These are phyloP conservation scores for Fusarium abutilonis DNA, from an alignment of 2,329 filamentous ascomycete genomes.

Conservation along the genomic window DNA sequence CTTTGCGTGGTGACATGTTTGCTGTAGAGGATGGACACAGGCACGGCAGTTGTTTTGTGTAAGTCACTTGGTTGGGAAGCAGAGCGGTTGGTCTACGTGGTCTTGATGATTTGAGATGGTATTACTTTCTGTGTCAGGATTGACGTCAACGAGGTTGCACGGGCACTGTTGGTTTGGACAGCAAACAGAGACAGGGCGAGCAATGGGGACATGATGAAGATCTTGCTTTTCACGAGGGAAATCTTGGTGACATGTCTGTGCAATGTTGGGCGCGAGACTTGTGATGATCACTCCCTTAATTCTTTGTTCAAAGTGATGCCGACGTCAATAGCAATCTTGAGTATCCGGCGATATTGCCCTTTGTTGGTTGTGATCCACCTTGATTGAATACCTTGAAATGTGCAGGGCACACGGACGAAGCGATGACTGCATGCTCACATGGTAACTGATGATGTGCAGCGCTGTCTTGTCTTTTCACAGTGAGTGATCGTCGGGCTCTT, in stretches of 20 bases:
- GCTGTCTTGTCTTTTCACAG: not conserved
- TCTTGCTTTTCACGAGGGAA: not conserved
- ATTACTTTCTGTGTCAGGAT: constrained; percentile 2
- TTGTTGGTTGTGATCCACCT: constrained; percentile 7
- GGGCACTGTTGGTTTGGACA: not conserved
- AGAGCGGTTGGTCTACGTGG: constrained; percentile 15
- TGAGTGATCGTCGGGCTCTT: constrained; percentile 16
- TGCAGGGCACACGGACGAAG: not conserved
- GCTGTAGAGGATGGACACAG: not conserved
- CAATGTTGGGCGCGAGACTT: constrained; percentile 21
- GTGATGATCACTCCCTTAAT: constrained; percentile 24
- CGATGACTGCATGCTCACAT: not conserved
- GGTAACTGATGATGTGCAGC: constrained; percentile 19
- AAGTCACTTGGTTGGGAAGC: constrained; percentile 22
- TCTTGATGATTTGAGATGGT: not conserved
- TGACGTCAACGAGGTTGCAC: constrained; percentile 17
- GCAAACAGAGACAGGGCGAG: constrained; percentile 13
- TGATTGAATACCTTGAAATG: not conserved
- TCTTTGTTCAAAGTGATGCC: not conserved
- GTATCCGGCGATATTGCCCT: not conserved
- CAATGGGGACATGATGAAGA: not conserved
- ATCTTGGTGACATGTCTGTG: constrained; percentile 9
- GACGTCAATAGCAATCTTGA: not conserved
- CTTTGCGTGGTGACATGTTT: constrained; percentile 22
- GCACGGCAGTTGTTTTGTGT: constrained; percentile 18